Conservation (phyloP, 768 basidiomycete genomes). For the Russula sp. region DNA sequence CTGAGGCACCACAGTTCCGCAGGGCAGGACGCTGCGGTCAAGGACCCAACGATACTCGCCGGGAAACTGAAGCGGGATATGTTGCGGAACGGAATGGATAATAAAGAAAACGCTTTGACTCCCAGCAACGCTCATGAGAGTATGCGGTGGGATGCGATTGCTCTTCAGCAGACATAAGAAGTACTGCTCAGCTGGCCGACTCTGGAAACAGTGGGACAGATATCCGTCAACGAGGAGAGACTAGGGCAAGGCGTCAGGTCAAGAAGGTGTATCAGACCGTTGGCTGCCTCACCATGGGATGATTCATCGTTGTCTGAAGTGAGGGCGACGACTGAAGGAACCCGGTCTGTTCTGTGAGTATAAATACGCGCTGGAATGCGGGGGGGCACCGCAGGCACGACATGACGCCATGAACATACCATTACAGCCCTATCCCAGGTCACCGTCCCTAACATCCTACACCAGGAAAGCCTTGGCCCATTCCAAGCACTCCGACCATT, state of each 20-base stretch:
- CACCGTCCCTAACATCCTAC: not conserved
- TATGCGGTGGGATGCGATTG: not conserved
- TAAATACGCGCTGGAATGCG: not conserved
- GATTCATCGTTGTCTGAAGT: not conserved
- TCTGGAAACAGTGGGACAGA: not conserved
- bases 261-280: not conserved
- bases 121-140: not conserved
- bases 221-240: slow-evolving; percentile 14
- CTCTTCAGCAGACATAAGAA: not conserved
- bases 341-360: not conserved
- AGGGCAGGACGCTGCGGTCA: not conserved
- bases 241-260: not conserved
- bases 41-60: not conserved
- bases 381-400: not conserved
- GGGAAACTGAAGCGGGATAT: not conserved
- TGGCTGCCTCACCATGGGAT: not conserved
- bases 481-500: not conserved
- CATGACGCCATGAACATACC: not conserved
- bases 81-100: not conserved
- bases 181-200: not conserved
- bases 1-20: slow-evolving; percentile 16
- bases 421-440: not conserved
- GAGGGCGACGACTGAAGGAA: not conserved
- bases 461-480: not conserved
- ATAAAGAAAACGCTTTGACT: not conserved